Evolutionary conservation across 164 flowering plant genomes (phyloP), one percentile per base, ranked within the genome.

Genomic region (Vitis cinerea): DNA sequence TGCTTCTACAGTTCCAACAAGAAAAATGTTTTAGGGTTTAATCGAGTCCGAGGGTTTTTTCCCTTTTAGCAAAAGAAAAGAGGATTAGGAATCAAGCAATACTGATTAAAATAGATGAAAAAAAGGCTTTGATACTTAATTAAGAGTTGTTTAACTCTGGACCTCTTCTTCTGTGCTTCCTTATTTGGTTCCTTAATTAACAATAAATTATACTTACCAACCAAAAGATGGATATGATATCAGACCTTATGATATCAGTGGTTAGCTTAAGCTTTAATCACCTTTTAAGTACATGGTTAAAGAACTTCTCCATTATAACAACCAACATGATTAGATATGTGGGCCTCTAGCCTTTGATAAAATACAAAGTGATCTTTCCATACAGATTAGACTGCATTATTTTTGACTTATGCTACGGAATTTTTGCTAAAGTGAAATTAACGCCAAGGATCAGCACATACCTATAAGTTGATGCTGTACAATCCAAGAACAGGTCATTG

Each of bases 261-360:
- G 13, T 62, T 19, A 63, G 61, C 8, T 67, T 67, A 60, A 74
- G 68, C 72, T 74, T 69, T 69, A 71, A 74, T 65, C 15, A 6
- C 70, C 68, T 75, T 74, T 71, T 66, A 68, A 72, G 77, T 61
- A 69, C 71, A 65, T 59, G 19, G 37, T 65, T 67, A 71, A 75
- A 56, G 59, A 61, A 61, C 58, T 19, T 58, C 69, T 58, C 74
- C 54, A 68, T 56, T 58, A 65, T 73, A 77, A 80, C 80, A 63
- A 80, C 83, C 83, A 77, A 57, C 80, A 80, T 68, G 79, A 80
- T 77, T 80, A 70, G 78, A 63, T 65, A 31, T 67, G 83, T 70
- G 83, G 83, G 77, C 78, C 83, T 66, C 23, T 50, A n/a, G 47
- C 13, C 62, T 65, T 58, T 31, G 64, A 65, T 49, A 57, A 64